These are phyloP conservation scores for Fusarium staphyleae DNA, from an alignment of 2,329 filamentous ascomycete genomes.

Conservation along the genomic window DNA sequence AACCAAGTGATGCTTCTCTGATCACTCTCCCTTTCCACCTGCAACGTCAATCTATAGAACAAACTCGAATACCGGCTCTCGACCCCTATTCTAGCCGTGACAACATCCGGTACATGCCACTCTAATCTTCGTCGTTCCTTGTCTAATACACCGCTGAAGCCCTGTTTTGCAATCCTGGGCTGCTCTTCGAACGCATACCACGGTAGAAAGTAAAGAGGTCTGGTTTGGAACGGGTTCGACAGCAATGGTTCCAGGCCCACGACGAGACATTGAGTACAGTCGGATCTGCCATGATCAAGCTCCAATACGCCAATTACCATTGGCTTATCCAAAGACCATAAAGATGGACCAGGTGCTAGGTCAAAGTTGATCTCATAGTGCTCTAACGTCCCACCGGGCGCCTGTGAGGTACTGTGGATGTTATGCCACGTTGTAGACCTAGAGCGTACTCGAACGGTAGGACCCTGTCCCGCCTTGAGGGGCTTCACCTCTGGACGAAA, in stretches of 20 bases:
- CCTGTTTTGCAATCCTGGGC: constrained; percentile 16
- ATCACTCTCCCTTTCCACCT: constrained; percentile 4
- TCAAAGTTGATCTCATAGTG: constrained; percentile 42
- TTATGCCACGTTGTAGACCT: constrained; percentile 42
- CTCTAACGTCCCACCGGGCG: constrained; percentile 13
- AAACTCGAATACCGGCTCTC: constrained; percentile 39
- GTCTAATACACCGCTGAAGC: constrained; percentile 30
- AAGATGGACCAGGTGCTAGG: constrained; percentile 27
- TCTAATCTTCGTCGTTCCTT: constrained; percentile 24
- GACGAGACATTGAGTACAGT: constrained; percentile 33
- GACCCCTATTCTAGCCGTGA: constrained; percentile 30
- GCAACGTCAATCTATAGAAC: constrained; percentile 36
- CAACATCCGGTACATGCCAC: constrained; percentile 11
- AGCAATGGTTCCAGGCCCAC: constrained; percentile 38
- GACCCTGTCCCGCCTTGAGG: not conserved
- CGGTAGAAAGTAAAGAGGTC: constrained; percentile 38
- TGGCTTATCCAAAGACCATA: constrained; percentile 26
- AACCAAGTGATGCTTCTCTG: constrained; percentile 30
- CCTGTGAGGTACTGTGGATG: constrained; percentile 27
- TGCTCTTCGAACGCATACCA: constrained; percentile 43
- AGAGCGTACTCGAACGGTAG: constrained; percentile 31
- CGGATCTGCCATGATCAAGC: constrained; percentile 23
- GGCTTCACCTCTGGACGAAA: constrained; percentile 35
- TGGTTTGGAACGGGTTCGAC: constrained; percentile 39
- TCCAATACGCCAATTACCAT: constrained; percentile 38